Conservation (phyloP, 2,329 filamentous ascomycete species). For the Drechmeria coniospora region DNA sequence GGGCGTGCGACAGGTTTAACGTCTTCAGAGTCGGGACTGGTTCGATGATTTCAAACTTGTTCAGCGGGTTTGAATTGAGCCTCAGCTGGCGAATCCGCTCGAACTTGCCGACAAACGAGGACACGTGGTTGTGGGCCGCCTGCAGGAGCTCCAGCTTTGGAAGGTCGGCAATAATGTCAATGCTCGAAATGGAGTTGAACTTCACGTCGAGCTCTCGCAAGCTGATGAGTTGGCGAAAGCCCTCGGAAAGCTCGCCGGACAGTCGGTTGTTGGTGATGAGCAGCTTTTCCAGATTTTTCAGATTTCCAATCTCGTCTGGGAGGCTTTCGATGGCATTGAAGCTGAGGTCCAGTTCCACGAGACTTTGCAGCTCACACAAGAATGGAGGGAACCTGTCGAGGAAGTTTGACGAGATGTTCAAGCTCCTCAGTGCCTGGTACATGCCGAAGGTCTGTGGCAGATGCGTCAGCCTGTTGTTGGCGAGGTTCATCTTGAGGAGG, state of each 20-base stretch:
- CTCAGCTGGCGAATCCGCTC: slow-evolving; percentile 69
- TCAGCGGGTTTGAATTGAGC: slow-evolving; percentile 89
- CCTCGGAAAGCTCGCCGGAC: slow-evolving; percentile 54
- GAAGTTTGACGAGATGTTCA: slow-evolving; percentile 91
- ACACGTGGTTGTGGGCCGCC: slow-evolving; percentile 85
- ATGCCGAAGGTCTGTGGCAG: slow-evolving; percentile 70
- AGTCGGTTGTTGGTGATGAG: slow-evolving; percentile 94
- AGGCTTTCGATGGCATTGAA: slow-evolving; percentile 80
- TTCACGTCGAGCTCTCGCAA: slow-evolving; percentile 87
- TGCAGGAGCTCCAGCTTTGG: slow-evolving; percentile 79
- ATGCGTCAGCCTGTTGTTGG: slow-evolving; percentile 75
- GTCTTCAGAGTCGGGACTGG: slow-evolving; percentile 69
- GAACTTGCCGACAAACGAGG: slow-evolving; percentile 81
- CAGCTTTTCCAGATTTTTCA: slow-evolving; percentile 71
- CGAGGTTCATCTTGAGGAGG: slow-evolving; percentile 77
- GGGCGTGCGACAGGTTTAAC: slow-evolving; percentile 80
- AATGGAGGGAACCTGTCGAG: slow-evolving; percentile 74
- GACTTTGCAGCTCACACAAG: slow-evolving; percentile 62
- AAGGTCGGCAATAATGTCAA: slow-evolving; percentile 71
- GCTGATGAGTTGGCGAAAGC: slow-evolving; percentile 57
- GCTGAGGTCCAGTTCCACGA: slow-evolving; percentile 89
- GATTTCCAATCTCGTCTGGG: slow-evolving; percentile 60
- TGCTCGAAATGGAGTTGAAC: slow-evolving; percentile 78
- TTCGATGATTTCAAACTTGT: slow-evolving; percentile 71
- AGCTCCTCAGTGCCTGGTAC: slow-evolving; percentile 62